Base-by-base conservation (phyloP, 192 early-diverging fungal species). In the Pilobolus umbonatus region DNA sequence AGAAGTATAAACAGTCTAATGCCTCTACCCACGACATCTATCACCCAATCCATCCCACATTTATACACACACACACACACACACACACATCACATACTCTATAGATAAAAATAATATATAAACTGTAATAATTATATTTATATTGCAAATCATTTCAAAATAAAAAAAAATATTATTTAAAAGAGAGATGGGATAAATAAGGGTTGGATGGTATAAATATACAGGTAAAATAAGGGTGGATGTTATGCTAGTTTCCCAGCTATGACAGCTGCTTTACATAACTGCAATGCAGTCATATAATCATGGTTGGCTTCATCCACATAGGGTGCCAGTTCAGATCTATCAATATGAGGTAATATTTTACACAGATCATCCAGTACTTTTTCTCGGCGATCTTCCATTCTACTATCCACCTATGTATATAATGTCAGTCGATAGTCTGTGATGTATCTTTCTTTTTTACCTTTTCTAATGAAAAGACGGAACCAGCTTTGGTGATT, bases 281-380 rank as follows among this genome's bases (percentile, higher is more conserved):
- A 42, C 1, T 65, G 64, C 49, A 80, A 69, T 25, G 78, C 73
- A 9, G 65, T 57, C 69, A 74, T 74, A 54, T 80, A 75, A 44
- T 80, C 68, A 1, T 74, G 72, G 47, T 60, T 62, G 2, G 74
- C 71, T 21, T 73, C 58, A 49, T 73, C 64, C 29, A 80, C 24
- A 51, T 80, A 80, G 19, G 61, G 60, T 17, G 64, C 53, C 3
- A 80, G 52, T 17, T 56, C 55, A 7, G 68, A 51, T 10, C 75
- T 62, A 11, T 76, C 64, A 22, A 80, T 67, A 65, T 80, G 78
- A n/a, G 78, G 69, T 14, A 80, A 38, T 12, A 80, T 69, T 32
- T 72, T 64, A 28, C 78, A 71, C 40, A 80, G 32, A 30, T 75
- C 73, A 53, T 80, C 70, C 45, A 80, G 35, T 39, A 69, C 67